phyloP scores from a whole-genome alignment of 116 monocot genomes.

The Phalaenopsis hybrid region DNA sequence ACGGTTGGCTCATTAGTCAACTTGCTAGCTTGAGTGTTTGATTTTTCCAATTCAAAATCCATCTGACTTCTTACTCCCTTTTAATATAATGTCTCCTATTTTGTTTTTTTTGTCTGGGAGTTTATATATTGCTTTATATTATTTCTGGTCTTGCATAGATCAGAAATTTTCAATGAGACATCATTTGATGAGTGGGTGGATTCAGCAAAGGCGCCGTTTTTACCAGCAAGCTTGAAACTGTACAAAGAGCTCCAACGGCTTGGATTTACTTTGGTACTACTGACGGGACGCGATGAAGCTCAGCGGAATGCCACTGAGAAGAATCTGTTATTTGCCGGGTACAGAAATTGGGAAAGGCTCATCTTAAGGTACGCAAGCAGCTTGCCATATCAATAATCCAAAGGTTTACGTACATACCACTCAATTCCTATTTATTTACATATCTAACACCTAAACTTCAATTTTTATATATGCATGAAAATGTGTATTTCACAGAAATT shows the following conservation, averaged over 20 bases:
- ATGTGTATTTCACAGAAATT: neutral
- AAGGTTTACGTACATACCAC: too few species aligned
- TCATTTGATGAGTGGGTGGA: constrained; percentile 58
- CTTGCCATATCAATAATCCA: neutral
- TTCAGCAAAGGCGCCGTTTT: constrained; percentile 37
- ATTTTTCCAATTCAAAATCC: too few species aligned
- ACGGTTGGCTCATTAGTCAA: too few species aligned
- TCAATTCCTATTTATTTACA: too few species aligned
- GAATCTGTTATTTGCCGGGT: constrained; percentile 50
- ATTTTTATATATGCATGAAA: too few species aligned
- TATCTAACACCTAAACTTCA: too few species aligned
- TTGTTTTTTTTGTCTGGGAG: neutral
- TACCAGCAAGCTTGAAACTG: constrained; percentile 45
- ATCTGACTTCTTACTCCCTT: too few species aligned
- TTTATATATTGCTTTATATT: constrained; percentile 6
- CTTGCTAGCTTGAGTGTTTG: too few species aligned
- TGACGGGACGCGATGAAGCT: constrained; percentile 51
- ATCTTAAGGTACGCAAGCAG: constrained; percentile 40
- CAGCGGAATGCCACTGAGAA: constrained; percentile 44
- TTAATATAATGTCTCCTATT: too few species aligned
- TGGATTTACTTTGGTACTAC: constrained; percentile 42
- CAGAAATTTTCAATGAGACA: constrained; percentile 42
- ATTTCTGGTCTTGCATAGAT: constrained; percentile 20
- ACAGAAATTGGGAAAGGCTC: constrained; percentile 45
- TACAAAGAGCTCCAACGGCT: constrained; percentile 38